These are phyloP conservation scores for Xylariaceae sp. DNA, from an alignment of 2,329 filamentous ascomycete genomes.

Conservation along the genomic window DNA sequence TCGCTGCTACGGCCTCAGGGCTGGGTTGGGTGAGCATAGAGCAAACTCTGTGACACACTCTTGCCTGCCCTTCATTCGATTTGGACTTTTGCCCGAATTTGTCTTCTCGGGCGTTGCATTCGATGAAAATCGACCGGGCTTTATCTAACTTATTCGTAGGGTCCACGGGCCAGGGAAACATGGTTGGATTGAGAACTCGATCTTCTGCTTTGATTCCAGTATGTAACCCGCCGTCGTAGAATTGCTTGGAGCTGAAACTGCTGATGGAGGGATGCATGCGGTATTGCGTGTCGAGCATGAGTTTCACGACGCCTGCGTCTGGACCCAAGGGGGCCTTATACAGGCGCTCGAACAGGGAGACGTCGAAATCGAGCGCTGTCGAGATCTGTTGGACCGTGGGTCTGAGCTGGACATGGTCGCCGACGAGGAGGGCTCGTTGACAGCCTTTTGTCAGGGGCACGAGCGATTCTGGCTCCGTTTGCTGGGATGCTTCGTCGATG, in stretches of 20 bases:
- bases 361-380: constrained; percentile 7
- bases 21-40: background rate
- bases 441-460: constrained; percentile 11
- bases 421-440: constrained; percentile 8
- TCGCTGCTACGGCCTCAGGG: background rate
- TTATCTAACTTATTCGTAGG: background rate
- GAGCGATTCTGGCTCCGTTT: constrained; percentile 11
- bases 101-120: constrained; percentile 4
- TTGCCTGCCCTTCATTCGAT: constrained; percentile 9
- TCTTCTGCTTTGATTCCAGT: background rate
- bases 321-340: background rate
- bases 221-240: constrained; percentile 5
- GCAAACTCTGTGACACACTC: constrained; percentile 6
- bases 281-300: constrained; percentile 12
- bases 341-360: constrained; percentile 10
- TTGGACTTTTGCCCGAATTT: constrained; percentile 3
- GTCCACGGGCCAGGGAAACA: constrained; percentile 9
- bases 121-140: constrained; percentile 5
- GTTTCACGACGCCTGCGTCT: background rate
- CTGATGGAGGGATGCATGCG: constrained; percentile 14
- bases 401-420: constrained; percentile 9
- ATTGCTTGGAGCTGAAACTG: constrained; percentile 10
- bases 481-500: constrained; percentile 12
- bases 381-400: constrained; percentile 9
- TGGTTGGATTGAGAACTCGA: background rate